phyloP scores from a whole-genome alignment of 352 stramenopile genomes.

The Phytophthora hybrid region DNA sequence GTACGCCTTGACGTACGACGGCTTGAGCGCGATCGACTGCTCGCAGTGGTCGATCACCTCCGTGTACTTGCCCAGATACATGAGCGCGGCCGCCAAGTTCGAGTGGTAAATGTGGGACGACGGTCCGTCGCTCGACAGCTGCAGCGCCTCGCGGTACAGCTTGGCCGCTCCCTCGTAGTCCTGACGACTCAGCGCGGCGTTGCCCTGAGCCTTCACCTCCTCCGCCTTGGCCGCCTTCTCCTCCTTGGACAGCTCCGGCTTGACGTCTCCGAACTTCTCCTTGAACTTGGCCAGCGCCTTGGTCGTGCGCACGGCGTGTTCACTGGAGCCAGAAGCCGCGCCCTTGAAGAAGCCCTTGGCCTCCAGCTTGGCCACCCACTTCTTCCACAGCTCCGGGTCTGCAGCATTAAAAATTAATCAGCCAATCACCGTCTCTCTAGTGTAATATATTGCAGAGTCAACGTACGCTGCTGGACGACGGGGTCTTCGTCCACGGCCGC shows the following conservation, averaged over 20 bases:
- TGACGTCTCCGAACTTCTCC: constrained; percentile 84
- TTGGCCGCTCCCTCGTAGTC: constrained; percentile 74
- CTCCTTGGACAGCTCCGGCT: constrained; percentile 67
- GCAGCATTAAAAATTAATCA: constrained; percentile 10
- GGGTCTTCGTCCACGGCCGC: constrained; percentile 65
- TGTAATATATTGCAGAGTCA: not conserved
- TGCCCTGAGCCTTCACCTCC: constrained; percentile 76
- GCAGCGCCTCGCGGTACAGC: constrained; percentile 73
- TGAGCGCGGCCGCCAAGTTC: constrained; percentile 93
- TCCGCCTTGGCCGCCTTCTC: constrained; percentile 84
- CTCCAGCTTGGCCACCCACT: constrained; percentile 88
- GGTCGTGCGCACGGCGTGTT: constrained; percentile 65
- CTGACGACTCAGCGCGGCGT: constrained; percentile 69
- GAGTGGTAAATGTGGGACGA: constrained; percentile 96
- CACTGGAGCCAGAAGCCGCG: constrained; percentile 58
- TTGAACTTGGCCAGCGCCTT: constrained; percentile 90
- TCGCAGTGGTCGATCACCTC: constrained; percentile 93
- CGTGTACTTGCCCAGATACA: constrained; percentile 91
- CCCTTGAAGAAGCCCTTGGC: constrained; percentile 89
- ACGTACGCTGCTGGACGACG: constrained; percentile 78
- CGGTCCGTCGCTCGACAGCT: constrained; percentile 77
- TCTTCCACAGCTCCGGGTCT: constrained; percentile 90
- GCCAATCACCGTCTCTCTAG: not conserved
- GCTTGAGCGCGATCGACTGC: constrained; percentile 89
- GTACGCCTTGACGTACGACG: constrained; percentile 94